Evolutionary conservation across 225 moss, liverwort and hornwort genomes (phyloP), one percentile per base, ranked within the genome.

Genomic region (Rhytidiadelphus loreus): DNA sequence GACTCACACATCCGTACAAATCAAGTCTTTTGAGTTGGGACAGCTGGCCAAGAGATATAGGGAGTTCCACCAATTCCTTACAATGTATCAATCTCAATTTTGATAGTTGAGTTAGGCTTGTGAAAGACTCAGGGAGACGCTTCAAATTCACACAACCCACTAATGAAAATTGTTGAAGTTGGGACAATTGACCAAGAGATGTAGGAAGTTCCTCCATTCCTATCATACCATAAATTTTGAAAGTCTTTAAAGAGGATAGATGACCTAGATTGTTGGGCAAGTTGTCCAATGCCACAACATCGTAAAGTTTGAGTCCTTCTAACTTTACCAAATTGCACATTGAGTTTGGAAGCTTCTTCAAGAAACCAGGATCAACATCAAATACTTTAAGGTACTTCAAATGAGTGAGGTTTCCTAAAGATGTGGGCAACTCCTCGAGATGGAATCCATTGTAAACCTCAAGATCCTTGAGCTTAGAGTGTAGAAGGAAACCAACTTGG

Each of bases 301-400:
- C 0, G 8, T 0, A 1, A 43, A 70, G 43, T 3, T 0, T 0
- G 2, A 70, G 70, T 1, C 3, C 1, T 25, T 43, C 4, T 15
- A 43, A 16, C 15, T 70, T 25, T 5, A 1, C 26, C 5, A 43
- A 5, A 41, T 0, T 26, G 0, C 6, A 65, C 1, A 65, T 0
- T 6, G 35, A 37, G 37, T 65, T 3, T 18, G 17, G 26, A 73
- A 73, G 44, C 29, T 46, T 73, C 6, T 16, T 73, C 18, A 73
- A 44, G 9, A 0, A 73, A 28, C 7, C 0, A 9, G 1, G 15
- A 0, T 44, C 44, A 25, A 0, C 1, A 29, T 7, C 2, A 7
- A 1, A 0, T 8, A 66, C 6, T 3, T 0, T 20, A 2, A 72
- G 16, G 1, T 0, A 1, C 4, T 32, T 30, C 0, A 74, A 0